Evolutionary conservation across 805 yeast species (phyloP), one percentile per base, ranked within the genome.

Genomic region (Clavispora santaluciae): DNA sequence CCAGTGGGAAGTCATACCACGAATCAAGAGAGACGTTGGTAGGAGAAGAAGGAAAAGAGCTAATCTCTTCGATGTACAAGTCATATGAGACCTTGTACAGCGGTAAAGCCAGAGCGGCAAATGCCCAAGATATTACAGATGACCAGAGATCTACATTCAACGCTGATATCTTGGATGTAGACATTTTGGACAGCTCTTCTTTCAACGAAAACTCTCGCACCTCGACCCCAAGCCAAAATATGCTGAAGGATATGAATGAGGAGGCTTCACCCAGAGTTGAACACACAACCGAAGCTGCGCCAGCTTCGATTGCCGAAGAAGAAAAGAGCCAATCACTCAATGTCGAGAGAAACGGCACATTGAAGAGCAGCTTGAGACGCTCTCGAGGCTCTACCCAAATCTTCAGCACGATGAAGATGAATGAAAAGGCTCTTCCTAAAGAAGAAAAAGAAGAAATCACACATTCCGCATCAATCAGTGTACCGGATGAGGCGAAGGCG

Each of bases 381-480:
- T 55, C 62, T 2, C 43, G 53, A 30, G 56, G 55, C 1, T 61
- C 67, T 2, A 61, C 63, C 2, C 61, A 61, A 39, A 59, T 62
- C 6, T 63, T 63, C 45, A 63, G 66, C 40, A 51, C 61, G 6
- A 46, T 54, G 48, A 40, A 48, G 22, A 40, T 55, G n/a, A 44
- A 38, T n/a, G 49, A 39, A 4, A 42, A 41, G 36, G 18, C 36
- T 4, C 4, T 4, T 5, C 18, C 24, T 2, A 22, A 22, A 16
- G 24, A 20, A 12, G 25, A 33, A 2, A 15, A 20, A 18, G 8
- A 18, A n/a, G 8, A 18, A n/a, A 15, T 4, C 2, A 18, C 17
- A 6, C 24, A 18, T 4, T 12, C 22, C 11, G 9, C 28, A 5
- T 8, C 31, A 6, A 15, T 15, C 9, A 15, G 16, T 11, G 16